Percentiles rank a stretch among this genome's conserved stretches.
Evolutionary conservation across 345 rosid species (phyloP).

Genomic region (Fremontodendron californicum): DNA sequence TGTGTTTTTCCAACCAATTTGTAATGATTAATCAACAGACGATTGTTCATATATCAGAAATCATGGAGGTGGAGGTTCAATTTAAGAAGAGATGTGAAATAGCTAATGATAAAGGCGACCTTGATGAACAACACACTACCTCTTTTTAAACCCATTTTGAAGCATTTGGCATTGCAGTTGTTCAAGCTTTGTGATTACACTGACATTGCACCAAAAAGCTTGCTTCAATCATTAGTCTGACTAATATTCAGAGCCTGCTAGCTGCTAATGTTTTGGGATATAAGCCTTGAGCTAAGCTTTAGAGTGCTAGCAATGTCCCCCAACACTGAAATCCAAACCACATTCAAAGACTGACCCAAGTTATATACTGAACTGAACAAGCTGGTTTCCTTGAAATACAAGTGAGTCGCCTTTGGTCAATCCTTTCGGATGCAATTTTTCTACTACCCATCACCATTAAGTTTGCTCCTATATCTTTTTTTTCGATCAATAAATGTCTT

Average conservation of each 20-base stretch:
- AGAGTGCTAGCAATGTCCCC: background rate
- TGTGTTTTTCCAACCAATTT: background rate
- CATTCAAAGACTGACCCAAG: background rate
- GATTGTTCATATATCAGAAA: background rate
- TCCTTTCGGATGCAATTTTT: background rate
- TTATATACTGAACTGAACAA: background rate
- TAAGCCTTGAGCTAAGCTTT: too few relatives aligned
- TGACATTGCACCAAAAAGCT: background rate
- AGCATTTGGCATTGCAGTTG: background rate
- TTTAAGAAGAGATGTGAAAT: background rate
- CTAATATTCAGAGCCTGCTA: background rate
- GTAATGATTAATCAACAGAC: background rate
- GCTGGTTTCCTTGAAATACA: background rate
- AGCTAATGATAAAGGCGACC: background rate
- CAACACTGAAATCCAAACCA: background rate
- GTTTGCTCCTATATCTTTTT: background rate
- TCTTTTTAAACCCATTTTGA: too few relatives aligned
- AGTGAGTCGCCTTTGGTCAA: background rate
- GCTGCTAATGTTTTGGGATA: background rate
- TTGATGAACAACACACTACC: background rate
- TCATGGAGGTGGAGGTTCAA: background rate
- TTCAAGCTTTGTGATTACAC: background rate
- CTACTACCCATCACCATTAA: background rate
- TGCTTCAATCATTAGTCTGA: background rate
- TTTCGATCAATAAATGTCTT: background rate